Conservation (phyloP, 306 rosid species). For the Adenanthera pavonina region DNA sequence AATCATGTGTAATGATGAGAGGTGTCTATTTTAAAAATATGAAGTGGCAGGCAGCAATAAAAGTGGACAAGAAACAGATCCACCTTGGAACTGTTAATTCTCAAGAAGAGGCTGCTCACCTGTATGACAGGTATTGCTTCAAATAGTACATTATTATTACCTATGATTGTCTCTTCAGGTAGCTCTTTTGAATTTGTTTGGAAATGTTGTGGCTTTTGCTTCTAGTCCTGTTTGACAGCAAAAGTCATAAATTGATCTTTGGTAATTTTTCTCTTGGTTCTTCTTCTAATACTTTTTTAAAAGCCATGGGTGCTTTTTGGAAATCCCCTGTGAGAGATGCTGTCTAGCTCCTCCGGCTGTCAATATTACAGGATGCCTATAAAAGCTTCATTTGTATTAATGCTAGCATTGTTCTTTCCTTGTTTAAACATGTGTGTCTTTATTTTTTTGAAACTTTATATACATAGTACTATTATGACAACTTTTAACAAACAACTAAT, state of each 20-base stretch:
- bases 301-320: not conserved
- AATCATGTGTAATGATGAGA: slow-evolving; percentile 83
- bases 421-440: not conserved
- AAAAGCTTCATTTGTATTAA: not conserved
- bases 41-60: slow-evolving; percentile 99
- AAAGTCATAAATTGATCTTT: not conserved
- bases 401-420: not conserved
- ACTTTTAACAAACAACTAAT: not conserved
- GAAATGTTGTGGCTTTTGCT: not conserved
- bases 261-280: not conserved
- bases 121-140: slow-evolving; percentile 77
- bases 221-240: not conserved
- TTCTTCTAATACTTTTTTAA: not conserved
- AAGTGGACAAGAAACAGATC: slow-evolving; percentile 97
- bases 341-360: not conserved
- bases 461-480: not conserved
- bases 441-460: not conserved
- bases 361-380: not conserved
- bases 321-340: not conserved
- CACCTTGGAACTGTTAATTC: slow-evolving; percentile 92
- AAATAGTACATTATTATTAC: slow-evolving; percentile 15
- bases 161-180: slow-evolving; percentile 12
- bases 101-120: slow-evolving; percentile 94
- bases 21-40: slow-evolving; percentile 93
- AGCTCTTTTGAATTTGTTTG: not conserved